Evolutionary conservation across 2,329 filamentous ascomycete species (phyloP).

Genomic region (Colletotrichum sp.): DNA sequence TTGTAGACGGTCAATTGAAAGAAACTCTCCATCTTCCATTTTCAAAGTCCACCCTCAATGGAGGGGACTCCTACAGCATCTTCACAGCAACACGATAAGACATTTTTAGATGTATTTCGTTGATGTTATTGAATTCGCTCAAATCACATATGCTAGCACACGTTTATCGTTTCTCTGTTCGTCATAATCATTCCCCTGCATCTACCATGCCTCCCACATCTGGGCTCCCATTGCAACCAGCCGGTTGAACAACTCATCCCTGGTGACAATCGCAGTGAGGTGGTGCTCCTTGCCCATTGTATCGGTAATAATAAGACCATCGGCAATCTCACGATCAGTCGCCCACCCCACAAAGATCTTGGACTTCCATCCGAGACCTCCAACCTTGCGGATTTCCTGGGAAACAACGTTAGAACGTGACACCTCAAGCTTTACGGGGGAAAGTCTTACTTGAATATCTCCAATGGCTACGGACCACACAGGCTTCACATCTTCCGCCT

Average conservation of each 20-base stretch:
- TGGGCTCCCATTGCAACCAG: constrained; percentile 77
- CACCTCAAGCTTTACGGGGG: accelerated
- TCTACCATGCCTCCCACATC: constrained; percentile 81
- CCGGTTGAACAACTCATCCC: constrained; percentile 84
- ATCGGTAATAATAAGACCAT: constrained; percentile 74
- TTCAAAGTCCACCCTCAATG: neutral
- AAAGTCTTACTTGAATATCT: constrained; percentile 56
- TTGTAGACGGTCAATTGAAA: neutral
- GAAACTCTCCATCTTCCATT: neutral
- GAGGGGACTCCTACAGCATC: neutral
- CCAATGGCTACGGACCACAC: constrained; percentile 73
- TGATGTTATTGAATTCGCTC: neutral
- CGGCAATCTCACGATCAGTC: constrained; percentile 73
- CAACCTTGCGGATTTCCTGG: constrained; percentile 75
- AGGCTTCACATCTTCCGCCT: constrained; percentile 59
- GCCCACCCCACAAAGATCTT: constrained; percentile 85
- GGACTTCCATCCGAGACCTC: constrained; percentile 84
- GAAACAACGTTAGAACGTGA: neutral
- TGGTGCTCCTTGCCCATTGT: constrained; percentile 59
- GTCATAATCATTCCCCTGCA: neutral
- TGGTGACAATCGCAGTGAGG: constrained; percentile 72
- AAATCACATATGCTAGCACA: neutral
- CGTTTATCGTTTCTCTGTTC: neutral
- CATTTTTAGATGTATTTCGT: neutral
- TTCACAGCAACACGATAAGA: no score